These are phyloP conservation scores for Madurella mycetomatis DNA, from an alignment of 2,329 filamentous ascomycete species.

Conservation along the genomic window DNA sequence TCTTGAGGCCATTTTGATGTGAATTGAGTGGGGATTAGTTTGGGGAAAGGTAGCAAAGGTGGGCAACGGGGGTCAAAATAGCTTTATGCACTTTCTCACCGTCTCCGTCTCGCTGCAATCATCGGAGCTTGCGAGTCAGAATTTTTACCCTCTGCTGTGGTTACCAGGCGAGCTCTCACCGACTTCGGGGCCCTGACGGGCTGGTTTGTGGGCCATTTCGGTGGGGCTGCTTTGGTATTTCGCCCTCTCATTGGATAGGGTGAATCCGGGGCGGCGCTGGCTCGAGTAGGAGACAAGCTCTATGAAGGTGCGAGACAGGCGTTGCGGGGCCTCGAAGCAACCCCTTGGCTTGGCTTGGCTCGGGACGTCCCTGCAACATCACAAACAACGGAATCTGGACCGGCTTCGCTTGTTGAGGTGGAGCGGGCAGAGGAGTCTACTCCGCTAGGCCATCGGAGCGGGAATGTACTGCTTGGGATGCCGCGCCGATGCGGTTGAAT, in stretches of 20 bases:
- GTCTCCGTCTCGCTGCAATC: conserved; percentile 10
- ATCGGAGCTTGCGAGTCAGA: conserved; percentile 23
- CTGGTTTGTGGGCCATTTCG: not conserved
- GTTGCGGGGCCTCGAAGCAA: not conserved
- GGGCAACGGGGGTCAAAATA: not conserved
- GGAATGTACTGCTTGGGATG: not conserved
- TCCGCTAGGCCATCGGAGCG: not conserved
- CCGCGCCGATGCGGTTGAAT: conserved; percentile 3
- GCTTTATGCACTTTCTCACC: conserved; percentile 10
- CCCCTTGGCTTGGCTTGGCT: not conserved
- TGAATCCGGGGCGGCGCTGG: conserved; percentile 14
- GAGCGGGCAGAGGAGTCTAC: not conserved
- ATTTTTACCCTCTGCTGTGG: conserved; percentile 13
- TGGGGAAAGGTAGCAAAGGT: not conserved
- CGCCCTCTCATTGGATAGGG: conserved; percentile 4
- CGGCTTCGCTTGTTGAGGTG: conserved; percentile 1
- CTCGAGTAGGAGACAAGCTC: not conserved
- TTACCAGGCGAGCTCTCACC: conserved; percentile 17
- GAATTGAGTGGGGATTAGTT: conserved; percentile 30
- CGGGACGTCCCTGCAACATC: not conserved
- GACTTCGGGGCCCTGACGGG: conserved; percentile 18
- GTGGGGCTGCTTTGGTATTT: not conserved
- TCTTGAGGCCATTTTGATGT: conserved; percentile 69
- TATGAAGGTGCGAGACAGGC: too few relatives aligned
- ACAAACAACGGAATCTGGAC: not conserved